Evolutionary conservation across 805 yeast species (phyloP).

Genomic region (Soucietia sequanensis): DNA sequence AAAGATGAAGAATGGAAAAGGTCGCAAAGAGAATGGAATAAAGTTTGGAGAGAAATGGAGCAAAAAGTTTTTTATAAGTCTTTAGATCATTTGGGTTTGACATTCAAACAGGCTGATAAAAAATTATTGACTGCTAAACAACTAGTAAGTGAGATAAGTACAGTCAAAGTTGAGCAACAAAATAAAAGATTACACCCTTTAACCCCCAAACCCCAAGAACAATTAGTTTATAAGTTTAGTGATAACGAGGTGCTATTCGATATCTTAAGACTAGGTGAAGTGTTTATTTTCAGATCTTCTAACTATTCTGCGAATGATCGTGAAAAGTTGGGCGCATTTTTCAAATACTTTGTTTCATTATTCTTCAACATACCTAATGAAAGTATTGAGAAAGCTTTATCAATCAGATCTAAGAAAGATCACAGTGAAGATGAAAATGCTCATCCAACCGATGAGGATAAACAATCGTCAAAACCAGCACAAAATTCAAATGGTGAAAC

Average conservation of each 20-base stretch:
- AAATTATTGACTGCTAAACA: constrained; percentile 88
- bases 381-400: constrained; percentile 42
- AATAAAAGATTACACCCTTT: constrained; percentile 83
- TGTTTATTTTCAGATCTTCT: constrained; percentile 65
- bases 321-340: constrained; percentile 68
- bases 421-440: constrained; percentile 9
- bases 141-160: constrained; percentile 84
- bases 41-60: constrained; percentile 98
- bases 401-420: constrained; percentile 15
- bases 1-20: constrained; percentile 99
- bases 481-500: constrained; percentile 11
- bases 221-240: constrained; percentile 57
- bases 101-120: constrained; percentile 96
- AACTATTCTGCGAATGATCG: constrained; percentile 79
- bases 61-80: constrained; percentile 93
- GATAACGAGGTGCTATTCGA: constrained; percentile 75
- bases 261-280: constrained; percentile 63
- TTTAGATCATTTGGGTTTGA: constrained; percentile 90
- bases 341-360: constrained; percentile 65
- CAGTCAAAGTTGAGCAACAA: constrained; percentile 88
- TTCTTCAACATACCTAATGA: constrained; percentile 65
- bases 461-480: constrained; percentile 10
- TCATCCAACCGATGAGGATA: constrained; percentile 9
- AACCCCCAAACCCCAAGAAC: constrained; percentile 81
- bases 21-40: constrained; percentile 98